Conservation (phyloP, 75 land plant species). For the Azolla pinnata region DNA sequence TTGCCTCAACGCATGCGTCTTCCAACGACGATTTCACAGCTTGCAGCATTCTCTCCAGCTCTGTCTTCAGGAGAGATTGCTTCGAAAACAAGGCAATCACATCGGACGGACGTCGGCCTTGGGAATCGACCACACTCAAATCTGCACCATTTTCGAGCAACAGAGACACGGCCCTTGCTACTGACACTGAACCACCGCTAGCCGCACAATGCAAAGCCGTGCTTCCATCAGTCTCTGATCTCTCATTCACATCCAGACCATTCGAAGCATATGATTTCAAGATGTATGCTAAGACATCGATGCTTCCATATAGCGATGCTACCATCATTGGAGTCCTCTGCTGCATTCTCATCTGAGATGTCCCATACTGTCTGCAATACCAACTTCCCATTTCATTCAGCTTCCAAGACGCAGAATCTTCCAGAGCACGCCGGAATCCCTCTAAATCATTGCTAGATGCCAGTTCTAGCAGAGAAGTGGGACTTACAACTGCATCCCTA, state of each 20-base stretch:
- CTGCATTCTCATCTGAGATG: conserved; percentile 23
- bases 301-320: conserved; percentile 14
- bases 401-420: too few species aligned
- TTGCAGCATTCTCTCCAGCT: conserved; percentile 34
- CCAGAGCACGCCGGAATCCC: conserved; percentile 34
- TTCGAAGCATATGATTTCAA: neutral
- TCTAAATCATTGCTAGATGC: conserved; percentile 62
- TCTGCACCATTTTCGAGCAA: conserved; percentile 58
- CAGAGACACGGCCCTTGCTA: conserved; percentile 40
- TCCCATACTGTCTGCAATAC: conserved; percentile 45
- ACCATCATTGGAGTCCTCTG: conserved; percentile 3
- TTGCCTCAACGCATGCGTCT: conserved; percentile 1
- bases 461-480: conserved; percentile 41
- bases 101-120: conserved; percentile 47
- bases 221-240: conserved; percentile 3
- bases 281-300: conserved; percentile 11
- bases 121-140: conserved; percentile 26
- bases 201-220: conserved; percentile 18
- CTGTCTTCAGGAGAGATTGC: conserved; percentile 14
- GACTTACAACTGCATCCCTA: too few species aligned
- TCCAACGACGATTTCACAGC: neutral
- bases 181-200: conserved; percentile 6
- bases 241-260: conserved; percentile 1
- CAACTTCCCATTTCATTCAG: conserved; percentile 45
- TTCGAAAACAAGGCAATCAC: conserved; percentile 42